Evolutionary conservation across 345 rosid species (phyloP), one percentile per base, ranked within the genome.

Genomic region (Gossypium australe): DNA sequence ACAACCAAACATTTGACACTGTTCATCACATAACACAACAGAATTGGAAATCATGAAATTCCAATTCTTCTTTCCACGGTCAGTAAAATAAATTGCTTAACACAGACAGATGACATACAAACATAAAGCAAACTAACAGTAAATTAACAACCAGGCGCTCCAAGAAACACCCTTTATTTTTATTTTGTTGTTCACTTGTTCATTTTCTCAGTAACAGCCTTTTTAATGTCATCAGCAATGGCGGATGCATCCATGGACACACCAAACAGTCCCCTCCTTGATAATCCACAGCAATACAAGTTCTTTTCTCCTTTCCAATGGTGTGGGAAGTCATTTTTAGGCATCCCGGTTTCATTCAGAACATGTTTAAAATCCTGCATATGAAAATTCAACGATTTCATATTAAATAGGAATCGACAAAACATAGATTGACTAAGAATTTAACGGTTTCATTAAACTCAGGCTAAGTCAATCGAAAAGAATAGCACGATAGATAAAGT

Each of bases 261-360:
- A 11, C 90, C 92, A 1, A 51, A 49, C 1, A 90, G 75, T 55
- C 96, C 92, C 9, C 47, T 78, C 59, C 83, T 78, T 0, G 87
- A 56, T 76, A 90, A 85, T 29, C 94, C 94, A 13, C 51, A 67
- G 9, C 77, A 75, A 10, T 75, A 75, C 53, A 75, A 9, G 17
- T 64, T 75, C 17, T 65, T 75, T 43, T 52, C 64, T 24, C 95
- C 91, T 75, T 90, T 89, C 92, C 90, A 92, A 7, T 80, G 85
- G 3, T 73, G 43, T 0, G 87, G 90, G 51, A 78, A 75, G 3
- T 68, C 72, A 4, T 6, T 27, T 44, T 76, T 81, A 0, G 93
- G 89, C 51, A 87, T 51, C 1, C 93, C 93, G 61, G 78, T 41
- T 1, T 77, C 71, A 62, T 85, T 77, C 64, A 90, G 81, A 14